Conservation (phyloP, 495 filamentous ascomycete genomes). For the Delitschia confertaspora region DNA sequence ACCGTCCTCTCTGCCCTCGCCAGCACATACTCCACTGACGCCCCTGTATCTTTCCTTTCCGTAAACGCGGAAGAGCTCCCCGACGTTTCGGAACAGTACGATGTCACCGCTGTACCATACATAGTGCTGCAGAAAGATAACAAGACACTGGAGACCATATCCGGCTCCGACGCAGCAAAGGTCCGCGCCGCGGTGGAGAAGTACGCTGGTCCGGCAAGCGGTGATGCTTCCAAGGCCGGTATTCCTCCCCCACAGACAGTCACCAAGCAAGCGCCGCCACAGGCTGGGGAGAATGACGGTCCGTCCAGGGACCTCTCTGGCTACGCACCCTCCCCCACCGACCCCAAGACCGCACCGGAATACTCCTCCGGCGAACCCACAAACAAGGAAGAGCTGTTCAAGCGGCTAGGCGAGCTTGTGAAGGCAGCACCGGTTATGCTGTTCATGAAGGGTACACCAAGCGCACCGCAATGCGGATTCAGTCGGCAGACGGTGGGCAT, state of each 20-base stretch:
- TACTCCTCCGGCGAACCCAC: conserved; percentile 41
- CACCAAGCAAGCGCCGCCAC: conserved; percentile 33
- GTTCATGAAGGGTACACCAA: conserved; percentile 91
- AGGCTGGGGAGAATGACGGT: conserved; percentile 21
- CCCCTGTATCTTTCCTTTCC: conserved; percentile 70
- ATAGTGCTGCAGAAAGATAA: conserved; percentile 68
- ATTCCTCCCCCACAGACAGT: conserved; percentile 48
- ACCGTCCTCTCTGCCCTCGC: conserved; percentile 79
- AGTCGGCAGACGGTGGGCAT: conserved; percentile 79
- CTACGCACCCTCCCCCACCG: conserved; percentile 41
- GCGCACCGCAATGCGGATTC: conserved; percentile 88
- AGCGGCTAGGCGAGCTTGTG: conserved; percentile 68
- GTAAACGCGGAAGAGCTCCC: conserved; percentile 84
- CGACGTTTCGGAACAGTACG: conserved; percentile 79
- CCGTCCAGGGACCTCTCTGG: conserved; percentile 33
- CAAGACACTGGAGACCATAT: conserved; percentile 67
- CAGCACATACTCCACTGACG: conserved; percentile 60
- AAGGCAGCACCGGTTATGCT: conserved; percentile 96
- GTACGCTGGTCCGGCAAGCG: conserved; percentile 54
- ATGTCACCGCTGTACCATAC: conserved; percentile 88
- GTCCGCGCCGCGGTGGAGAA: conserved; percentile 76
- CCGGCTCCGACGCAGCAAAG: conserved; percentile 75
- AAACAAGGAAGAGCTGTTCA: conserved; percentile 65
- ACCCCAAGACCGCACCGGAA: conserved; percentile 43
- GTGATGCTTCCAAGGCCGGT: conserved; percentile 32